Percentiles rank a stretch among this genome's conserved stretches.
Conservation (phyloP, 371 early-diverging fungal genomes). For the Apophysomyces variabilis region DNA sequence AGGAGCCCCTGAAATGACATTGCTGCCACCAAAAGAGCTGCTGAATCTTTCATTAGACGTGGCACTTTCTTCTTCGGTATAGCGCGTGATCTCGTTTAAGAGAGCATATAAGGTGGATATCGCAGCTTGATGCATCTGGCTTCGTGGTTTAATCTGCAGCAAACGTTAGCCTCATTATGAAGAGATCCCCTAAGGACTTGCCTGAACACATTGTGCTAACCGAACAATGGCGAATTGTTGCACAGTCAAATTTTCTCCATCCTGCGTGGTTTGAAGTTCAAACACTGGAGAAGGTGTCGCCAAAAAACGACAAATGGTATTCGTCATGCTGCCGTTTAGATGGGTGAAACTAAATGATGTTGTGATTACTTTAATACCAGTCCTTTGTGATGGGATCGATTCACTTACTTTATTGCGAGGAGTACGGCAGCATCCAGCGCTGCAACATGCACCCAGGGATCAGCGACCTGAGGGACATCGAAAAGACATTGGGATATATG, state of each 20-base stretch:
- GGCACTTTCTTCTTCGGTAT: slow-evolving; percentile 30
- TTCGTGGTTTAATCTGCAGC: slow-evolving; percentile 36
- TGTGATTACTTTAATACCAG: background rate
- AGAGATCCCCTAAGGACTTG: slow-evolving; percentile 18
- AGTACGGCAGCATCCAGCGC: slow-evolving; percentile 62
- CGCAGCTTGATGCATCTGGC: slow-evolving; percentile 50
- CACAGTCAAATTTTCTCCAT: slow-evolving; percentile 32
- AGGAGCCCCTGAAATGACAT: slow-evolving; percentile 39
- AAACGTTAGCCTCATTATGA: slow-evolving; percentile 2
- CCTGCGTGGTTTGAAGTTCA: slow-evolving; percentile 37
- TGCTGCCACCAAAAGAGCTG: slow-evolving; percentile 25
- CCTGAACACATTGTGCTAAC: slow-evolving; percentile 64
- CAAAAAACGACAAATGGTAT: slow-evolving; percentile 61
- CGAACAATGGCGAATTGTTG: slow-evolving; percentile 61
- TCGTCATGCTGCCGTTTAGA: slow-evolving; percentile 57
- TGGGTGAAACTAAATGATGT: slow-evolving; percentile 50
- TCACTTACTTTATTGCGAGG: slow-evolving; percentile 62
- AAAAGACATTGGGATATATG: slow-evolving; percentile 63
- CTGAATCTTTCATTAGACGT: slow-evolving; percentile 4
- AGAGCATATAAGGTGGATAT: slow-evolving; percentile 62
- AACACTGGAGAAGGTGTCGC: slow-evolving; percentile 68
- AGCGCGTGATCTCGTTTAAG: slow-evolving; percentile 57
- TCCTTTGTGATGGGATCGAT: background rate
- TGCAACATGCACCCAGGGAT: slow-evolving; percentile 59
- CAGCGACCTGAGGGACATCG: slow-evolving; percentile 44